These are phyloP conservation scores for Omphalea diandra DNA, from an alignment of 441 rosid species.

Conservation along the genomic window DNA sequence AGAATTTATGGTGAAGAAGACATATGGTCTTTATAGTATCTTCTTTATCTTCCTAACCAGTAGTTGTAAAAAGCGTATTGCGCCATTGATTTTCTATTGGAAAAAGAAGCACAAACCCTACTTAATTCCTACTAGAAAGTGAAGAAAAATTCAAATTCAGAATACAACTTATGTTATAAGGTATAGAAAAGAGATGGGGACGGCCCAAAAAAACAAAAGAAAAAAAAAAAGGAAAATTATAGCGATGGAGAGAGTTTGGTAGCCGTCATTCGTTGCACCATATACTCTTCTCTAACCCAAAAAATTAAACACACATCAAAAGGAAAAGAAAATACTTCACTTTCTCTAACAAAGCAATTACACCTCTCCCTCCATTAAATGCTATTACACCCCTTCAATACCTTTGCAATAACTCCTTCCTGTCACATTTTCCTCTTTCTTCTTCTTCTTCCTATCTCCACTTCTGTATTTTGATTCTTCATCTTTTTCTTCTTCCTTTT, in stretches of 20 bases:
- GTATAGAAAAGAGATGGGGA: too few species aligned
- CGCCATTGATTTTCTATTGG: too few species aligned
- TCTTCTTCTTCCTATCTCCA: constrained; percentile 13
- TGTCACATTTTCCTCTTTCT: constrained; percentile 33
- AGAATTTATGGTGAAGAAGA: too few species aligned
- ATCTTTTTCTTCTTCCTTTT: constrained; percentile 1
- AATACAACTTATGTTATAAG: too few species aligned
- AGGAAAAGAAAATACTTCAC: background rate
- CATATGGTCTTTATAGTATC: too few species aligned
- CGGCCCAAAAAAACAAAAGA: background rate
- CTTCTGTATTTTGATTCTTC: background rate
- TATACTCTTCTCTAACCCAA: background rate
- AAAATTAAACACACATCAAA: constrained; percentile 22
- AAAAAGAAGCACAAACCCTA: too few species aligned
- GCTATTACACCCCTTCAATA: constrained; percentile 84
- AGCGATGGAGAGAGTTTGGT: constrained; percentile 30
- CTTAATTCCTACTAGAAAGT: too few species aligned
- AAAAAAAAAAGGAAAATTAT: background rate
- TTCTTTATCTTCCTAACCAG: too few species aligned
- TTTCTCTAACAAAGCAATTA: constrained; percentile 51
- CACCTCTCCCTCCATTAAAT: constrained; percentile 82
- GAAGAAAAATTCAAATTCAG: too few species aligned
- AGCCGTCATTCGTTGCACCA: constrained; percentile 51
- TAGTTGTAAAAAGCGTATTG: too few species aligned
- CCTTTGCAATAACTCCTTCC: constrained; percentile 81